phyloP scores from a whole-genome alignment of 1,284 basidiomycete genomes.

The Chalciporus sp. region DNA sequence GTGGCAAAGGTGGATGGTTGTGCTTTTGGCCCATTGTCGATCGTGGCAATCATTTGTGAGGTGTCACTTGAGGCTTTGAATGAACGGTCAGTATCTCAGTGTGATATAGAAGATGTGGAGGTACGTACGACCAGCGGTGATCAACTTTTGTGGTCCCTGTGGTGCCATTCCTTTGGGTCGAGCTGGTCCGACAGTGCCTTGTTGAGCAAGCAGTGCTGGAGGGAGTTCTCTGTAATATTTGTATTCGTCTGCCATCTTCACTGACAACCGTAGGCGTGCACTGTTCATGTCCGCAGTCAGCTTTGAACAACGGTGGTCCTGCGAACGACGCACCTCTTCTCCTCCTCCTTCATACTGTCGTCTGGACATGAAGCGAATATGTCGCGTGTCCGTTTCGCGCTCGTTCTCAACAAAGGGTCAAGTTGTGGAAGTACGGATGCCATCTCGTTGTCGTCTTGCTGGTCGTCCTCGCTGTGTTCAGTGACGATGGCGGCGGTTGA shows the following conservation, averaged over 20 bases:
- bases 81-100: background rate
- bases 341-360: constrained; percentile 62
- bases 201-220: constrained; percentile 77
- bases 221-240: constrained; percentile 86
- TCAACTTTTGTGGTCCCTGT: constrained; percentile 60
- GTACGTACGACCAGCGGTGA: constrained; percentile 65
- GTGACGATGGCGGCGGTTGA: background rate
- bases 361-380: constrained; percentile 69
- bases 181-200: constrained; percentile 78
- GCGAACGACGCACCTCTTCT: constrained; percentile 56
- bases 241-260: constrained; percentile 88
- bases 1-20: constrained; percentile 69
- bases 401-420: constrained; percentile 62
- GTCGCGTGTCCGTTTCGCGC: constrained; percentile 68
- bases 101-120: background rate
- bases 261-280: constrained; percentile 63
- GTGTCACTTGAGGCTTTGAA: constrained; percentile 49
- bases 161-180: constrained; percentile 54
- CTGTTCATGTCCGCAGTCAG: constrained; percentile 39
- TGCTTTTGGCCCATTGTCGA: constrained; percentile 66
- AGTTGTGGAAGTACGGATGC: constrained; percentile 62
- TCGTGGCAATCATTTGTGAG: constrained; percentile 65
- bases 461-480: background rate
- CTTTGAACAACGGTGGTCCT: background rate
- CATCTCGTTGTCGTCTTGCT: constrained; percentile 33